Conservation (phyloP, 1,284 basidiomycete genomes). For the Xerocomus minutiporus region DNA sequence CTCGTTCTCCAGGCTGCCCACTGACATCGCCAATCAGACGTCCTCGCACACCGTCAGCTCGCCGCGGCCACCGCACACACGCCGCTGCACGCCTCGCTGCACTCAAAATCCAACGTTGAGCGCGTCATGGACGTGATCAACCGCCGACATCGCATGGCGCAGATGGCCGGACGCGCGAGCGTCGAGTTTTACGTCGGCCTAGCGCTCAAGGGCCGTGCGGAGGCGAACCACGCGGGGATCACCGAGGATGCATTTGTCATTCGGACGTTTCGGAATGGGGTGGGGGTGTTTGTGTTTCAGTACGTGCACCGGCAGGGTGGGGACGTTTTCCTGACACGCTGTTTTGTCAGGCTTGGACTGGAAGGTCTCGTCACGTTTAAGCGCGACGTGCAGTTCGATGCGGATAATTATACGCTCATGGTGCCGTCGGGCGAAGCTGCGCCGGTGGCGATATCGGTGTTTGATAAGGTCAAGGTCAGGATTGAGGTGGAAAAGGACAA, state of each 20-base stretch:
- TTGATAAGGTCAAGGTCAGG: constrained; percentile 88
- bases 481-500: constrained; percentile 93
- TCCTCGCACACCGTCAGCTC: constrained; percentile 92
- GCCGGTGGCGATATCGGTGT: constrained; percentile 71
- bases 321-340: neutral
- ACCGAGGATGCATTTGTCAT: constrained; percentile 93
- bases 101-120: constrained; percentile 89
- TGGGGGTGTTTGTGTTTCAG: constrained; percentile 94
- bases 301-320: constrained; percentile 42
- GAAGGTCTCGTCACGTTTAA: constrained; percentile 95
- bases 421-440: constrained; percentile 44
- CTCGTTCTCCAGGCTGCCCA: too few relatives aligned
- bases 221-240: constrained; percentile 39
- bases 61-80: constrained; percentile 85
- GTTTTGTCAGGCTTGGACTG: constrained; percentile 68
- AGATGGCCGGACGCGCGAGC: constrained; percentile 93
- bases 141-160: constrained; percentile 89
- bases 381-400: constrained; percentile 83
- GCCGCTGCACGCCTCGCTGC: constrained; percentile 81
- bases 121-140: constrained; percentile 86
- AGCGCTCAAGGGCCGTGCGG: constrained; percentile 74
- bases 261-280: constrained; percentile 88
- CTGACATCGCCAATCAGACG: constrained; percentile 46
- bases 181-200: constrained; percentile 98
- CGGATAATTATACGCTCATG: constrained; percentile 84